Percentiles rank a stretch among this genome's conserved stretches.
Evolutionary conservation across 139 green algal species (phyloP).

Genomic region (Chlorella sp.): DNA sequence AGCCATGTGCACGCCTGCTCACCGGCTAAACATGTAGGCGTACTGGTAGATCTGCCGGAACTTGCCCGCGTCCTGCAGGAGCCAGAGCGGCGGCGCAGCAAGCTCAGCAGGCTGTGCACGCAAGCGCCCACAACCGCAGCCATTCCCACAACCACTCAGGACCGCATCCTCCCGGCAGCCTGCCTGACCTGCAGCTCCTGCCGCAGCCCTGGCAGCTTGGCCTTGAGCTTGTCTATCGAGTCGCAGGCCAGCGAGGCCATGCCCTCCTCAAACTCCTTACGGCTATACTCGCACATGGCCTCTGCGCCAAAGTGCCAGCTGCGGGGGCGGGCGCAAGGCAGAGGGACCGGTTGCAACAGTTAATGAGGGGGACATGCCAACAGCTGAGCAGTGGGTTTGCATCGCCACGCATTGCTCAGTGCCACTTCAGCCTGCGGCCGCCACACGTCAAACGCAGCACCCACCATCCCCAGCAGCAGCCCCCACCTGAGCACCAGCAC

Average conservation of each 20-base stretch:
- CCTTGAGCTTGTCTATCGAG: constrained; percentile 72
- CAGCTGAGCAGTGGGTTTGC: too few relatives aligned
- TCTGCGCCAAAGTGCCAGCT: constrained; percentile 30
- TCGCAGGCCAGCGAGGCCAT: constrained; percentile 70
- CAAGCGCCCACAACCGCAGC: too few relatives aligned
- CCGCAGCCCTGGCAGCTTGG: constrained; percentile 71
- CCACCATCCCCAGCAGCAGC: too few relatives aligned
- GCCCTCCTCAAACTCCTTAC: constrained; percentile 77
- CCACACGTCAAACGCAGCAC: too few relatives aligned
- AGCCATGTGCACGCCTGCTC: background rate
- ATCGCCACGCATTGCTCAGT: too few relatives aligned
- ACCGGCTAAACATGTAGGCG: constrained; percentile 77
- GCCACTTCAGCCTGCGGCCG: too few relatives aligned
- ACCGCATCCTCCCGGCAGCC: background rate
- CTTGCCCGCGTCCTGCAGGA: constrained; percentile 51
- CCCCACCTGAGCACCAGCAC: constrained; percentile 87
- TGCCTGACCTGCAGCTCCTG: constrained; percentile 44
- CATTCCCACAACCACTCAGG: too few relatives aligned
- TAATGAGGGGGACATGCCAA: background rate
- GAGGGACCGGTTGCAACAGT: background rate
- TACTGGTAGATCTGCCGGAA: constrained; percentile 86
- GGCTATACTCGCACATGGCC: constrained; percentile 90
- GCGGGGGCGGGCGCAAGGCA: background rate
- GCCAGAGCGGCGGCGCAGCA: background rate
- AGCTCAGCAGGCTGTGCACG: background rate